Conservation (phyloP, 148 eudicot genomes). For the Cornus kousa region DNA sequence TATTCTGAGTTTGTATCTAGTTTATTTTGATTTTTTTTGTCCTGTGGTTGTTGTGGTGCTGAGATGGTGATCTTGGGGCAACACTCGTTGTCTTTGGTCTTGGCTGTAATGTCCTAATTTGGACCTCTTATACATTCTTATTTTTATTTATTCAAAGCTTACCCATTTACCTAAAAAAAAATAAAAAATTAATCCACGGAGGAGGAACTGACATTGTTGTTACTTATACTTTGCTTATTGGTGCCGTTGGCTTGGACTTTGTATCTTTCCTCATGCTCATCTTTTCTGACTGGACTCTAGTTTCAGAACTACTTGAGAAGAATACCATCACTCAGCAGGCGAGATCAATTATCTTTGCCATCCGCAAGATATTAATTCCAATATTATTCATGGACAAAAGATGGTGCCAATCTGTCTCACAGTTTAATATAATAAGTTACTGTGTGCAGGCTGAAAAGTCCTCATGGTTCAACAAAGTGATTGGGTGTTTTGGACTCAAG, state of each 20-base stretch:
- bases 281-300: conserved; percentile 7
- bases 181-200: too few species aligned
- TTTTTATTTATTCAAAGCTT: too few species aligned
- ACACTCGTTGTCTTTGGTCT: too few species aligned
- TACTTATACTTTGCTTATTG: background rate
- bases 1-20: too few species aligned
- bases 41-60: too few species aligned
- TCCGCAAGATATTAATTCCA: background rate
- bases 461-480: background rate
- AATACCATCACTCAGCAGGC: background rate
- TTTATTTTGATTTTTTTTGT: too few species aligned
- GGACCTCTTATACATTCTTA: too few species aligned
- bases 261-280: background rate
- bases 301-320: background rate
- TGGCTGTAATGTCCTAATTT: too few species aligned
- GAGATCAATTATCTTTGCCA: background rate
- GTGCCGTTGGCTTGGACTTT: conserved; percentile 3
- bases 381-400: background rate
- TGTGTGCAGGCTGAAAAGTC: background rate
- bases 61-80: too few species aligned
- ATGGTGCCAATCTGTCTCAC: background rate
- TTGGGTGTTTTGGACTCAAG: background rate
- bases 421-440: background rate
- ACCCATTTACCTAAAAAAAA: too few species aligned
- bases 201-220: too few species aligned